Conservation (phyloP, 164 flowering plant species). For the Akebia trifoliata region DNA sequence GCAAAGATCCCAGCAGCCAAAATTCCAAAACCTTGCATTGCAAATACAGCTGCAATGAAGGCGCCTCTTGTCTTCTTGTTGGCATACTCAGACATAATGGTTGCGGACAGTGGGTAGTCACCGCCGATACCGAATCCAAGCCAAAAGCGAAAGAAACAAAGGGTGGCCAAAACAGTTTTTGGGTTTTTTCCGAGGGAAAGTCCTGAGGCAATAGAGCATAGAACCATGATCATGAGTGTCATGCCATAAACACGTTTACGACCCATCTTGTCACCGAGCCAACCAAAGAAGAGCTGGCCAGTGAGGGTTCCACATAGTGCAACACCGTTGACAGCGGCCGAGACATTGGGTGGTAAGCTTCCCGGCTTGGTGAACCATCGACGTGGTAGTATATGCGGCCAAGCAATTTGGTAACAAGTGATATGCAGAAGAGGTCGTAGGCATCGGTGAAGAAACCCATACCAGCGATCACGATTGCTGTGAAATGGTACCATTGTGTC, state of each 20-base stretch:
- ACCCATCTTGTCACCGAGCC: conserved; percentile 88
- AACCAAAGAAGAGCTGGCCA: conserved; percentile 80
- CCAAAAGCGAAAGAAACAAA: conserved; percentile 89
- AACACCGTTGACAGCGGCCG: conserved; percentile 78
- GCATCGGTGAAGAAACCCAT: conserved; percentile 36
- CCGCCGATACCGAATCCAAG: conserved; percentile 91
- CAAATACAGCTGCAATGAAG: conserved; percentile 19
- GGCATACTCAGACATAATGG: conserved; percentile 19
- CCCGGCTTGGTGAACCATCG: conserved; percentile 50
- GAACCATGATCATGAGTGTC: conserved; percentile 67
- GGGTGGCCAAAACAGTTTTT: conserved; percentile 60
- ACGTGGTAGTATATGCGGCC: conserved; percentile 75
- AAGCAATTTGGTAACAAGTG: conserved; percentile 60
- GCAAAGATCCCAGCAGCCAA: conserved; percentile 14
- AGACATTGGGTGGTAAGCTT: conserved; percentile 59
- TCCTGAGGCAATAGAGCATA: conserved; percentile 63
- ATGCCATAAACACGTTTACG: conserved; percentile 72
- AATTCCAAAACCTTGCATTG: conserved; percentile 20
- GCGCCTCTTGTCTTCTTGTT: conserved; percentile 18
- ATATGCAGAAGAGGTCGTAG: conserved; percentile 28
- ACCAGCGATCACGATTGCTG: conserved; percentile 29
- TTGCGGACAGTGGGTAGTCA: conserved; percentile 28
- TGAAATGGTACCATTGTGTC: conserved; percentile 29
- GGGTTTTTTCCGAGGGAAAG: conserved; percentile 57
- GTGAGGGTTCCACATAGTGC: conserved; percentile 69